These are phyloP conservation scores for Suillus alpinus DNA, from an alignment of 768 basidiomycete species.

Conservation along the genomic window DNA sequence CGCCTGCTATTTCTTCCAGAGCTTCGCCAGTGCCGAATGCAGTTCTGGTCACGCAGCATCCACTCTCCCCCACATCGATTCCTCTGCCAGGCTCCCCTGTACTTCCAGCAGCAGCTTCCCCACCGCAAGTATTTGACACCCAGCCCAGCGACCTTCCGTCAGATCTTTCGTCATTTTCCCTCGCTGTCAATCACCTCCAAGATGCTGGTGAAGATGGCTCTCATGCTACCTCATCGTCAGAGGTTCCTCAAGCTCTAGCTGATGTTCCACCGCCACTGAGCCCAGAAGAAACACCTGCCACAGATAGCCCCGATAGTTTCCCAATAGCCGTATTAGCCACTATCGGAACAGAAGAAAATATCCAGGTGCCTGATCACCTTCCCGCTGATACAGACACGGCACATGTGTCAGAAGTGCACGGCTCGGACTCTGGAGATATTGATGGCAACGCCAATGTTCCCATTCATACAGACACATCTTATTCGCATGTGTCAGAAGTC, in stretches of 20 bases:
- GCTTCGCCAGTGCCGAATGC: conserved; percentile 38
- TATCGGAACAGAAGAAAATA: neutral
- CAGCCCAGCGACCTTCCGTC: neutral
- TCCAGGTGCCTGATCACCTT: neutral
- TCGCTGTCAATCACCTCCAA: neutral
- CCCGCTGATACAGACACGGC: neutral
- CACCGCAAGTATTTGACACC: neutral
- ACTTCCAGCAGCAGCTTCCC: conserved; percentile 2
- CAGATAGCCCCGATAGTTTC: neutral
- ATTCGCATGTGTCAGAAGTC: neutral
- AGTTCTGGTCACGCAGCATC: conserved; percentile 26
- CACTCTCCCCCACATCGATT: conserved; percentile 41
- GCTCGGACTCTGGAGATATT: neutral
- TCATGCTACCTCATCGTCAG: neutral
- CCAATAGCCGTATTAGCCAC: neutral
- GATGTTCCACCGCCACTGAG: neutral
- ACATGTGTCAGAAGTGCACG: neutral
- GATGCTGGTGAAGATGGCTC: neutral
- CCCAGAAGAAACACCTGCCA: no score
- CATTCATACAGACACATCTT: neutral
- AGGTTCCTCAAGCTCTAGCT: neutral
- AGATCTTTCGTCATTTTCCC: neutral
- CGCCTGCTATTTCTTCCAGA: conserved; percentile 40
- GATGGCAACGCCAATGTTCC: neutral
- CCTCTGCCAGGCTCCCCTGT: conserved; percentile 44